phyloP scores from a whole-genome alignment of 192 early-diverging fungal species.

The Backusella psychrophila region DNA sequence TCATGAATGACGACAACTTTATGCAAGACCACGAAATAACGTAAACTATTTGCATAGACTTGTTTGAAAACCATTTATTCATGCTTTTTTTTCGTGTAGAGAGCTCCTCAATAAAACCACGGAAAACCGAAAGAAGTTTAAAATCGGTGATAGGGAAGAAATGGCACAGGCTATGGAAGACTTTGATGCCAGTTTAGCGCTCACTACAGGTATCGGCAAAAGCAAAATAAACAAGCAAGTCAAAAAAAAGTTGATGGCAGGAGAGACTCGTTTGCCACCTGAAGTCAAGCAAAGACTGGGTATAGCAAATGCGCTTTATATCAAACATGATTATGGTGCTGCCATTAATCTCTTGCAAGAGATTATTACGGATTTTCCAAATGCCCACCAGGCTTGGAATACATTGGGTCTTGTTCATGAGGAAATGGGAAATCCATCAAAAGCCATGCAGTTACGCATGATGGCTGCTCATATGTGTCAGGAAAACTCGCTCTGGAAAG shows the following conservation, averaged over 20 bases:
- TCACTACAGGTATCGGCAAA: conserved; percentile 18
- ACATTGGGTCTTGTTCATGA: conserved; percentile 89
- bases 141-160: conserved; percentile 15
- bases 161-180: conserved; percentile 16
- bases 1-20: conserved; percentile 2
- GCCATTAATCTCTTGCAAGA: conserved; percentile 80
- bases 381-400: conserved; percentile 79
- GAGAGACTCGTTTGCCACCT: conserved; percentile 20
- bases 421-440: conserved; percentile 72
- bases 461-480: conserved; percentile 89
- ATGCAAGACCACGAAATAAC: conserved; percentile 23
- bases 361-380: conserved; percentile 70
- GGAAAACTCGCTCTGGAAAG: conserved; percentile 79
- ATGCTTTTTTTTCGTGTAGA: conserved; percentile 1
- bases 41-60: background rate
- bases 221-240: background rate
- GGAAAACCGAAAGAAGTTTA: background rate
- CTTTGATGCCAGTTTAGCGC: conserved; percentile 24
- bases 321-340: conserved; percentile 58
- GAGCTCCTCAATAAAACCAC: conserved; percentile 1
- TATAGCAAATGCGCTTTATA: conserved; percentile 76
- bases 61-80: background rate
- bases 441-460: conserved; percentile 73
- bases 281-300: conserved; percentile 67
- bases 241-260: background rate